Percentiles rank a stretch among this genome's conserved stretches.
Conservation (phyloP, 2,329 filamentous ascomycete genomes). For the Ascochyta clinopodiicola region DNA sequence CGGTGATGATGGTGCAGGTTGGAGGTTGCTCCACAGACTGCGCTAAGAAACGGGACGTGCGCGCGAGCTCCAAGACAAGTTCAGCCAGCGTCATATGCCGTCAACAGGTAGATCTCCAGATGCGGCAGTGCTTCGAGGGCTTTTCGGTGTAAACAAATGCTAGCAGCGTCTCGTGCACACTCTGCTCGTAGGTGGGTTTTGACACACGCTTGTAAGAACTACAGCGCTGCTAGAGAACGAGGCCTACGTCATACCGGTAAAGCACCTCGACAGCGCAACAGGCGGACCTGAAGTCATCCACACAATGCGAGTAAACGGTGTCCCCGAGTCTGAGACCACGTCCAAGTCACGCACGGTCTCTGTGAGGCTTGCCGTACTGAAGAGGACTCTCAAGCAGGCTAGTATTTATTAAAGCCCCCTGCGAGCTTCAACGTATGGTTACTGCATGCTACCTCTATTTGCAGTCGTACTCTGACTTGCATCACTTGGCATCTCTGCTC, state of each 20-base stretch:
- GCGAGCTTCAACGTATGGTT: not conserved
- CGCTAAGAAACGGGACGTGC: slow-evolving; percentile 18
- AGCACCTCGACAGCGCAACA: slow-evolving; percentile 3
- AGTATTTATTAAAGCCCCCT: not conserved
- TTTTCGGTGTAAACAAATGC: not conserved
- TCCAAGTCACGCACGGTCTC: not conserved
- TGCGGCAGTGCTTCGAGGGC: not conserved
- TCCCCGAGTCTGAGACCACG: not conserved
- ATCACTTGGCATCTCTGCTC: not conserved
- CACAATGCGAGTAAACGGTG: not conserved
- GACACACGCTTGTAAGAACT: slow-evolving; percentile 14
- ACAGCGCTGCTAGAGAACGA: slow-evolving; percentile 10
- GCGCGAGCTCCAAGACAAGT: slow-evolving; percentile 6
- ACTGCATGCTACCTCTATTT: not conserved
- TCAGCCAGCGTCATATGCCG: slow-evolving; percentile 15
- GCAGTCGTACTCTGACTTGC: not conserved
- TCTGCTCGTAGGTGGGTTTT: not conserved
- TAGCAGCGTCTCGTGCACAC: not conserved
- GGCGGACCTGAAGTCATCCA: not conserved
- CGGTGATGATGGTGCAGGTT: slow-evolving; percentile 26
- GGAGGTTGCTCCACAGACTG: slow-evolving; percentile 22
- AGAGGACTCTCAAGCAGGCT: too few species aligned
- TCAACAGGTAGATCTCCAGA: not conserved
- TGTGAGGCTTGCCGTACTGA: too few species aligned
- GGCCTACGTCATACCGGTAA: slow-evolving; percentile 24